Base-by-base conservation (phyloP, 1,284 basidiomycete species). In the Microbotryum lychnidis-dioicae region DNA sequence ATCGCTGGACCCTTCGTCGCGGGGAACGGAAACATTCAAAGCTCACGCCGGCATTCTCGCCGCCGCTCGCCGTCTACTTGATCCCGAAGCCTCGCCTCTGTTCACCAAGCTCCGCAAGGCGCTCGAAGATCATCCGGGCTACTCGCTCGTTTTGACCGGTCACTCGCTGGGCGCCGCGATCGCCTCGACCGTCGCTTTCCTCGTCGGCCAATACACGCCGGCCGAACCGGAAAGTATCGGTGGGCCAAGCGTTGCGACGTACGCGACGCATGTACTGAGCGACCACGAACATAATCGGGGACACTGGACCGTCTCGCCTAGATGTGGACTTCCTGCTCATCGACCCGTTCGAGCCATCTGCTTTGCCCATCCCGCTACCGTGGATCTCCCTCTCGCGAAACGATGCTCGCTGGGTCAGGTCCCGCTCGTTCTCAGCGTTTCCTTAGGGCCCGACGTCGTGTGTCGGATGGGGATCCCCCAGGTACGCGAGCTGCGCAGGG, bases 331-430 rank as follows among this genome's bases (percentile, higher is more conserved):
- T 9, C 56, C 56, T 6, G 7, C 52, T n/a, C 48, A n/a, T 8
- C 62, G 65, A 3, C 56, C 64, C 2, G 12, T 66, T 20, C 57
- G 63, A 4, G 62, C 65, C 1, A 53, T 68, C 10, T 61, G 60
- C 47, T 66, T 68, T 45, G 67, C 67, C 0, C 67, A 68, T 23
- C 67, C 67, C 14, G 61, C 65, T 21, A 66, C 65, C 2, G 50
- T 66, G 44, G 63, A 66, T 50, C 45, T 27, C 4, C 46, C 60
- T 4, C 62, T 68, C 46, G 57, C 67, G 3, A 45, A 25, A 9
- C 57, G 61, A 9, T 58, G 56, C 33, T 55, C 65, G 3, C 20
- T 61, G 25, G 64, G 64, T n/a, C 37, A 44, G 6, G 16, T 21
- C 3, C 62, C 67, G 6, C 67, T 68, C 27, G 67, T 68, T 18